Base-by-base conservation (phyloP, 768 basidiomycete genomes). In the Podaxis sp. region DNA sequence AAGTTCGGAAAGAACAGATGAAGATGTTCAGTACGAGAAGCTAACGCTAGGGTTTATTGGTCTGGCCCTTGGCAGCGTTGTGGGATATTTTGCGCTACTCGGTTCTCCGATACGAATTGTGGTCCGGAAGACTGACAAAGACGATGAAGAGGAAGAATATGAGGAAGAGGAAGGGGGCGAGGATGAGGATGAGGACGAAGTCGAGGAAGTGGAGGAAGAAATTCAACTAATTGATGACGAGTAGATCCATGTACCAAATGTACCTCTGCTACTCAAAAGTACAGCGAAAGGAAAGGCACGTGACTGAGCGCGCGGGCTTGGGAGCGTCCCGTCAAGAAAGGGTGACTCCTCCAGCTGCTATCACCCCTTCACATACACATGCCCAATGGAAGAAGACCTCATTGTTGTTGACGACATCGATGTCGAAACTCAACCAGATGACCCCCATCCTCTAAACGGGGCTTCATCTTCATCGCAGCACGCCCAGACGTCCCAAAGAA, bases 341-440 rank as follows among this genome's bases (percentile, higher is more conserved):
- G 27, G 41, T 15, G 41, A 43, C 19, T 19, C 8, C 17, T 5
- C 43, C n/a, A 17, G 2, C 17, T 8, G 5, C 1, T n/a, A 46
- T 59, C 50, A 22, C 57, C 29, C 51, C 22, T 36, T 37, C 19
- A 36, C 57, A 19, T 29, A 54, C 43, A 49, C 50, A 40, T 51
- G 15, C 25, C 25, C 59, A 60, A 84, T 82, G 80, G 84, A 86
- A 65, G 84, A 86, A 63, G 85, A 87, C 70, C 77, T 86, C 63
- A 86, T 87, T 66, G 79, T 87, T 59, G 79, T 87, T 29, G 85
- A 87, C 67, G 85, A 87, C 70, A 69, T 82, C 59, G 85, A 85
- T 52, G 70, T 77, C 36, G 61, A 50, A 27, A 59, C 67, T 36
- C 69, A 70, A 70, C 66, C 65, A 65, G 74, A 70, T 65, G 74